Percentiles rank a stretch among this genome's conserved stretches.
phyloP scores from a whole-genome alignment of 305 asterid species.

The Fraxinus xanthoxyloides region DNA sequence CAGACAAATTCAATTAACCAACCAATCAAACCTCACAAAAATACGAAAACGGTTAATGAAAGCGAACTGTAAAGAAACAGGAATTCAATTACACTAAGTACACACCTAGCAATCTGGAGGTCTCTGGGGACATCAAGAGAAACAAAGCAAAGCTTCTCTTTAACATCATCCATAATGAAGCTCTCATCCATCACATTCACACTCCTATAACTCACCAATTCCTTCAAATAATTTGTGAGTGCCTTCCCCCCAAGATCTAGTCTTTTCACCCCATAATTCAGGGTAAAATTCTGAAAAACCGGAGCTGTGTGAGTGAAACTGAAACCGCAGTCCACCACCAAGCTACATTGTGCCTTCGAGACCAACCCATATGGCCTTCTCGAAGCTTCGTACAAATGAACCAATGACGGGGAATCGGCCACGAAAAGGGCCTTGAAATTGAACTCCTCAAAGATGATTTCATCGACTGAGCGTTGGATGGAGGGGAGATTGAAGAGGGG shows the following conservation, averaged over 20 bases:
- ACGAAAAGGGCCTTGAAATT: constrained; percentile 67
- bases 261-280: constrained; percentile 83
- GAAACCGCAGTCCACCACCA: constrained; percentile 91
- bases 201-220: constrained; percentile 85
- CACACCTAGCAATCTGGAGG: constrained; percentile 77
- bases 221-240: constrained; percentile 82
- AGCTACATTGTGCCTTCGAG: constrained; percentile 78
- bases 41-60: background rate
- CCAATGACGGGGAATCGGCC: constrained; percentile 77
- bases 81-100: background rate
- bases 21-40: background rate
- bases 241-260: constrained; percentile 95
- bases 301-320: constrained; percentile 90
- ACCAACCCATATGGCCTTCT: constrained; percentile 68
- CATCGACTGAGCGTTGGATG: constrained; percentile 68
- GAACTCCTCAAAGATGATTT: constrained; percentile 81
- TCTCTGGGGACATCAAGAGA: constrained; percentile 79
- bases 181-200: constrained; percentile 97
- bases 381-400: constrained; percentile 83
- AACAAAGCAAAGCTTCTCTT: constrained; percentile 90
- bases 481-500: constrained; percentile 90
- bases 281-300: constrained; percentile 78
- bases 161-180: constrained; percentile 85
- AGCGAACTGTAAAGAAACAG: background rate
- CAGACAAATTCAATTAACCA: background rate